phyloP scores from a whole-genome alignment of 352 stramenopile species.

The Phytophthora boehmeriae region DNA sequence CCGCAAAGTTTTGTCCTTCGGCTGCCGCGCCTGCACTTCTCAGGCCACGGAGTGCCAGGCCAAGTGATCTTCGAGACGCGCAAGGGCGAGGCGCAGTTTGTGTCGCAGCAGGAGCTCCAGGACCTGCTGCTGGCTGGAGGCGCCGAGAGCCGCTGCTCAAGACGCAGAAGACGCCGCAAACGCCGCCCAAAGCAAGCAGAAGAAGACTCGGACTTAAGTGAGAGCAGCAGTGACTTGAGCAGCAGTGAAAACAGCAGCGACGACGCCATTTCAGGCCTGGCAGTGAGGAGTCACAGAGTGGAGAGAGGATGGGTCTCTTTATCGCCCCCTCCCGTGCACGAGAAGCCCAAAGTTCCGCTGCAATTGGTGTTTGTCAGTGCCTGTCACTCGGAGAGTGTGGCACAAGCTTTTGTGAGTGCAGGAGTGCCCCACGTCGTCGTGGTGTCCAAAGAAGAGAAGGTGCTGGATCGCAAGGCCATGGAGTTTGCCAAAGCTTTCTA shows the following conservation, averaged over 20 bases:
- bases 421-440: slow-evolving; percentile 92
- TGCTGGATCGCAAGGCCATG: slow-evolving; percentile 88
- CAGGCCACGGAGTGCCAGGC: slow-evolving; percentile 72
- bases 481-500: slow-evolving; percentile 91
- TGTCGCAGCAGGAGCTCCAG: slow-evolving; percentile 80
- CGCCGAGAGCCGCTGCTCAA: slow-evolving; percentile 31
- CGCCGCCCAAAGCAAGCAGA: slow-evolving; percentile 9
- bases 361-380: slow-evolving; percentile 91
- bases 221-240: not conserved
- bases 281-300: slow-evolving; percentile 45
- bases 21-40: slow-evolving; percentile 83
- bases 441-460: slow-evolving; percentile 84
- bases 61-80: slow-evolving; percentile 86
- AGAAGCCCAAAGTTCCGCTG: slow-evolving; percentile 51
- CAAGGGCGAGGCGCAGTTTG: slow-evolving; percentile 83
- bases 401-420: slow-evolving; percentile 87
- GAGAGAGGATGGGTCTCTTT: slow-evolving; percentile 48
- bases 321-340: slow-evolving; percentile 34
- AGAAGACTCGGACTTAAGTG: not conserved
- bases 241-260: slow-evolving; percentile 22
- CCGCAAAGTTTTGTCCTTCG: slow-evolving; percentile 79
- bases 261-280: slow-evolving; percentile 18
- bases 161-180: slow-evolving; percentile 4
- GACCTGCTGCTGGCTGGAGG: slow-evolving; percentile 75
- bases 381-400: slow-evolving; percentile 89